These are phyloP conservation scores for Suhomyces chickasaworum DNA, from an alignment of 1,139 yeast species.

Conservation along the genomic window DNA sequence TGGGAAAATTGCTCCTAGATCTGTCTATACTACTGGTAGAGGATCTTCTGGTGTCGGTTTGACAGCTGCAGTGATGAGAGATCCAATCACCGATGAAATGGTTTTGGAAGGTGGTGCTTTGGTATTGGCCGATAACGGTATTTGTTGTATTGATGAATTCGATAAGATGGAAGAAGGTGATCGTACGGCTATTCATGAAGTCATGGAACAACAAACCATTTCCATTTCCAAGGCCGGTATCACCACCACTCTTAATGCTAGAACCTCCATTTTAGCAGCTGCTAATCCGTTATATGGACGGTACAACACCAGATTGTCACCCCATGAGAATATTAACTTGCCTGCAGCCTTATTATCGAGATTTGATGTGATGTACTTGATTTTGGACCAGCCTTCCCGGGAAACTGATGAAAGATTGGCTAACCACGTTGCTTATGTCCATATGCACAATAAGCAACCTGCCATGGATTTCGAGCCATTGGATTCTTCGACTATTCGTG, in stretches of 20 bases:
- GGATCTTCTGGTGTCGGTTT: constrained; percentile 99
- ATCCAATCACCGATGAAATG: constrained; percentile 98
- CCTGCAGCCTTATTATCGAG: constrained; percentile 97
- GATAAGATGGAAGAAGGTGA: constrained; percentile 98
- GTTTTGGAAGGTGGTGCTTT: constrained; percentile 98
- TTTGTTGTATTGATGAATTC: constrained; percentile 98
- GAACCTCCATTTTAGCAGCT: constrained; percentile 95
- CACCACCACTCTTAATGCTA: constrained; percentile 92
- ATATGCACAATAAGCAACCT: constrained; percentile 90
- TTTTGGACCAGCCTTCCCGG: constrained; percentile 81
- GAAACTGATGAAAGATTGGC: constrained; percentile 87
- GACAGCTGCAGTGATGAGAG: constrained; percentile 99
- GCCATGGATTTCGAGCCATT: constrained; percentile 73
- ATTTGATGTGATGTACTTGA: constrained; percentile 85
- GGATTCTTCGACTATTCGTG: constrained; percentile 79
- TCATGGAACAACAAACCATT: constrained; percentile 99
- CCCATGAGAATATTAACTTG: constrained; percentile 91
- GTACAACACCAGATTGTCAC: constrained; percentile 86
- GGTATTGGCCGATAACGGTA: constrained; percentile 96
- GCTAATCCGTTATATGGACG: constrained; percentile 97
- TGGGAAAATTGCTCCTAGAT: constrained; percentile 92
- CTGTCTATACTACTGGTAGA: constrained; percentile 97
- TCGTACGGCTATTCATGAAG: constrained; percentile 98
- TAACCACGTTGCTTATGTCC: constrained; percentile 91
- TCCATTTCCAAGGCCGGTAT: constrained; percentile 98